Percentiles rank a stretch among this genome's conserved stretches.
Conservation (phyloP, 2,329 filamentous ascomycete species). For the Leptodontidium sp. region DNA sequence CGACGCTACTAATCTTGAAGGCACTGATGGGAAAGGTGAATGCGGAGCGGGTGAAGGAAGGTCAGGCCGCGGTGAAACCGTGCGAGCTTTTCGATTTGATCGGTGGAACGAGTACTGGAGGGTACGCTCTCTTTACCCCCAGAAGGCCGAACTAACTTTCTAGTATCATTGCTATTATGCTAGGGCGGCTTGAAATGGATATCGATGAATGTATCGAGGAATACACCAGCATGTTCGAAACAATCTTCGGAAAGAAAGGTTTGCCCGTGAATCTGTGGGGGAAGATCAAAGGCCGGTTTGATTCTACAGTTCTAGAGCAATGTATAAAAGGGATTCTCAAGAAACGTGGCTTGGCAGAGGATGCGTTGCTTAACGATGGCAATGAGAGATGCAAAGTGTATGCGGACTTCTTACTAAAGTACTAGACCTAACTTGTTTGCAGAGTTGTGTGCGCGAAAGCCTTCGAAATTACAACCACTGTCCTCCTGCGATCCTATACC, state of each 20-base stretch:
- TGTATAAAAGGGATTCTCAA: constrained; percentile 25
- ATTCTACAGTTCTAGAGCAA: constrained; percentile 24
- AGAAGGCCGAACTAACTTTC: constrained; percentile 2
- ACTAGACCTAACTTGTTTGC: constrained; percentile 6
- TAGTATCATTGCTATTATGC: constrained; percentile 56
- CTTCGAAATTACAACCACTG: constrained; percentile 20
- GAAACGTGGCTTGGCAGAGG: constrained; percentile 17
- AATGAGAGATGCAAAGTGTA: constrained; percentile 32
- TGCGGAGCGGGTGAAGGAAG: constrained; percentile 23
- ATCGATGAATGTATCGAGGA: constrained; percentile 53
- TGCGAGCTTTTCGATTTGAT: constrained; percentile 31
- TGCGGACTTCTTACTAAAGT: background rate
- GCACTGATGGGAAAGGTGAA: constrained; percentile 26
- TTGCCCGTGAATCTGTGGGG: constrained; percentile 23
- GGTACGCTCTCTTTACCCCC: constrained; percentile 17
- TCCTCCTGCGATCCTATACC: constrained; percentile 26
- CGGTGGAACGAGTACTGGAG: constrained; percentile 30
- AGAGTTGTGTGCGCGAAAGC: constrained; percentile 26
- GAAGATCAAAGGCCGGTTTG: constrained; percentile 27
- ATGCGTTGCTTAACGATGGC: constrained; percentile 5
- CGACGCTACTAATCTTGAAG: constrained; percentile 29
- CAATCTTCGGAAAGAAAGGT: constrained; percentile 46
- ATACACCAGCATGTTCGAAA: constrained; percentile 50
- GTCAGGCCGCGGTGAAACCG: constrained; percentile 20
- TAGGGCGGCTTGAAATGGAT: constrained; percentile 55